phyloP scores from a whole-genome alignment of 1,284 basidiomycete species.

The Megacollybia platyphylla region DNA sequence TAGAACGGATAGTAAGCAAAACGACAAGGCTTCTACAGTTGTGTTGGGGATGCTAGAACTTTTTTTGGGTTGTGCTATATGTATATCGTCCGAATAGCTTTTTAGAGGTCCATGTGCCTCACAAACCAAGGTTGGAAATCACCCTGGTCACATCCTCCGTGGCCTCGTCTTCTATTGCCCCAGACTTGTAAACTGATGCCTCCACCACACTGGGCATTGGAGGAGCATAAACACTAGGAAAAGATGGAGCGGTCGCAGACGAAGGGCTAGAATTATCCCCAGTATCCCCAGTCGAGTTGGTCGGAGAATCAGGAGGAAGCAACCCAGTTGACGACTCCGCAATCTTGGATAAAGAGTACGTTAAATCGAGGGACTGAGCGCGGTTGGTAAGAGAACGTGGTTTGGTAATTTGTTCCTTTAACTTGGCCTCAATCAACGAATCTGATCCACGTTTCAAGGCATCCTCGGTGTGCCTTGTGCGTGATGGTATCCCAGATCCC shows the following conservation, averaged over 20 bases:
- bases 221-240: constrained; percentile 72
- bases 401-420: constrained; percentile 67
- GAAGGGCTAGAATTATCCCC: constrained; percentile 62
- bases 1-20: background rate
- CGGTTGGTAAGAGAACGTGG: constrained; percentile 68
- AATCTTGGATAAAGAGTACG: constrained; percentile 65
- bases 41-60: background rate
- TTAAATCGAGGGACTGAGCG: constrained; percentile 71
- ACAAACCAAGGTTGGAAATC: constrained; percentile 59
- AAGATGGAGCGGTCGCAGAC: constrained; percentile 62
- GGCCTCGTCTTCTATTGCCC: constrained; percentile 34
- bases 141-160: constrained; percentile 67
- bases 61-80: background rate
- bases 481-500: constrained; percentile 55
- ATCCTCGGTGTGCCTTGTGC: constrained; percentile 57
- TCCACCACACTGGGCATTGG: constrained; percentile 30
- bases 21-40: background rate
- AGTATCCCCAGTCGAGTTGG: constrained; percentile 59
- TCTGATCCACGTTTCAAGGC: constrained; percentile 78
- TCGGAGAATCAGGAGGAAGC: constrained; percentile 63
- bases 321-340: constrained; percentile 50
- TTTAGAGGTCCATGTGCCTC: background rate
- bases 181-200: background rate
- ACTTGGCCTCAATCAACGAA: constrained; percentile 75
- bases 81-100: background rate